Evolutionary conservation across 495 filamentous ascomycete genomes (phyloP).

Genomic region (Achaetomiella virescens): DNA sequence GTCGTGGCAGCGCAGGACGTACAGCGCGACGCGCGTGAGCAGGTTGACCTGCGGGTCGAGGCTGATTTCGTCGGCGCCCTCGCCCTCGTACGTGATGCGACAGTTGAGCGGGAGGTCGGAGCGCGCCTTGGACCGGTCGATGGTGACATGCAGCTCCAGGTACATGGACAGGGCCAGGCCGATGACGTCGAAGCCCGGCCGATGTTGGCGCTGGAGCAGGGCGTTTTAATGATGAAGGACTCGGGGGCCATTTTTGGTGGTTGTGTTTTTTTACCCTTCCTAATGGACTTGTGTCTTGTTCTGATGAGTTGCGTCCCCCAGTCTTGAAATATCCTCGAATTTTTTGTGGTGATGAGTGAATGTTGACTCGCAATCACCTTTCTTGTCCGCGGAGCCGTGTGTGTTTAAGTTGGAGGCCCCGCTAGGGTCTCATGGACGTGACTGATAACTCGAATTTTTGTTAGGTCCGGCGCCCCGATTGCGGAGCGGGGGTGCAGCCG

Average conservation of each 20-base stretch:
- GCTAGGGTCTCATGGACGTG: neutral
- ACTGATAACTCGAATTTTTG: slow-evolving; percentile 7
- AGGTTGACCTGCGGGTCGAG: slow-evolving; percentile 77
- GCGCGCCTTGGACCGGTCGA: slow-evolving; percentile 47
- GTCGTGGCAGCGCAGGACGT: slow-evolving; percentile 86
- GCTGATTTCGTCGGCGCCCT: slow-evolving; percentile 67
- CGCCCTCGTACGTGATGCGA: slow-evolving; percentile 79
- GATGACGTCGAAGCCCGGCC: slow-evolving; percentile 94
- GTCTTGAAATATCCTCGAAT: neutral
- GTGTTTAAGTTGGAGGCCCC: neutral
- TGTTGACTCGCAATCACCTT: neutral
- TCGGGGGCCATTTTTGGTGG: slow-evolving; percentile 29
- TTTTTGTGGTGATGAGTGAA: neutral
- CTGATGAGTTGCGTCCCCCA: neutral
- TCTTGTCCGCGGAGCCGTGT: neutral
- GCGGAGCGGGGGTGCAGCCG: slow-evolving; percentile 10
- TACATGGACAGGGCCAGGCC: slow-evolving; percentile 87
- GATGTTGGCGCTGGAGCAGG: slow-evolving; percentile 93
- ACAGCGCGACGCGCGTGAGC: slow-evolving; percentile 83
- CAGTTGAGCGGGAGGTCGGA: slow-evolving; percentile 72
- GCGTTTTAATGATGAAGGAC: slow-evolving; percentile 58
- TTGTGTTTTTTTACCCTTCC: neutral
- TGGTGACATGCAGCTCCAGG: slow-evolving; percentile 73
- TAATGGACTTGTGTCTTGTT: neutral
- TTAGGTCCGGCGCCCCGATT: slow-evolving; percentile 10